Evolutionary conservation across 768 basidiomycete species (phyloP).

Genomic region (Xanthoconium purpureum): DNA sequence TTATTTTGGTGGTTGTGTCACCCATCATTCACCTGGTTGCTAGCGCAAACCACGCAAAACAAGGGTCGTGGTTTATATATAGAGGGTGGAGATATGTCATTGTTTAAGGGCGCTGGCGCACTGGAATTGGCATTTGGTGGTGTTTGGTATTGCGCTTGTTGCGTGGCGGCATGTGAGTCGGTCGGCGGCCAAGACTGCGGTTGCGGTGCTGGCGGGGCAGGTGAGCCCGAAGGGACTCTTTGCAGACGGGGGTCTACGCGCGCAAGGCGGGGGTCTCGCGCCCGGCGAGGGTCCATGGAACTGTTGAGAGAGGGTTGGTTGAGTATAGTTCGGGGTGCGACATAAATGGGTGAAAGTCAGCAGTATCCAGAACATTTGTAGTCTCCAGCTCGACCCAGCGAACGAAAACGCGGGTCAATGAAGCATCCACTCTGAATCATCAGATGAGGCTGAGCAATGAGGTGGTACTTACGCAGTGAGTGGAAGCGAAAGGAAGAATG

Average conservation of each 20-base stretch:
- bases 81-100: conserved; percentile 13
- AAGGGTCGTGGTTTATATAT: conserved; percentile 68
- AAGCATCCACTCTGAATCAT: conserved; percentile 96
- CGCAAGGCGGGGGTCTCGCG: conserved; percentile 76
- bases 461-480: conserved; percentile 21
- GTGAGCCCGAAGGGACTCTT: conserved; percentile 40
- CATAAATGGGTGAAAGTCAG: conserved; percentile 51
- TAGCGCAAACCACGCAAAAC: conserved; percentile 99
- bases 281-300: conserved; percentile 75
- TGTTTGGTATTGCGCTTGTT: conserved; percentile 19
- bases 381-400: conserved; percentile 75
- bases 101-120: not conserved
- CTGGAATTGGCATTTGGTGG: conserved; percentile 8
- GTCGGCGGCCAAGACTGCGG: conserved; percentile 26
- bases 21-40: conserved; percentile 74
- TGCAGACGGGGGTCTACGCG: conserved; percentile 67
- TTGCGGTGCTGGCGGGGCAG: conserved; percentile 27
- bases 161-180: conserved; percentile 10
- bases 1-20: not conserved
- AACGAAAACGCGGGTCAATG: conserved; percentile 53
- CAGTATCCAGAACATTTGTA: conserved; percentile 88
- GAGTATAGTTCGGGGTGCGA: conserved; percentile 14
- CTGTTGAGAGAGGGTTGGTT: conserved; percentile 11
- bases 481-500: not conserved
- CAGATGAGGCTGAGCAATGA: conserved; percentile 28